phyloP scores from a whole-genome alignment of 257 asterid genomes.

The Solanum commersonii region DNA sequence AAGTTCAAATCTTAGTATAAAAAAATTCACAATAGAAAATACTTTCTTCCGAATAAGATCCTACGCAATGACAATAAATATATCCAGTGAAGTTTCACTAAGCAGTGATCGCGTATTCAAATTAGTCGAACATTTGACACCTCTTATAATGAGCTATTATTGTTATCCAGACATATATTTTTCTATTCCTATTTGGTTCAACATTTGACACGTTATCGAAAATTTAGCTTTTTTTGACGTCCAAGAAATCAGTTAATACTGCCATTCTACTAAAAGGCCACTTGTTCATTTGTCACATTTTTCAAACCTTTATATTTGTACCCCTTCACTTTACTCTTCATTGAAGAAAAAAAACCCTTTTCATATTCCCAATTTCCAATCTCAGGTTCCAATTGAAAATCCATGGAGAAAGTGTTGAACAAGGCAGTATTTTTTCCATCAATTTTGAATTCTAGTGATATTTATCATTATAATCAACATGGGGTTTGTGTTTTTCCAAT shows the following conservation, averaged over 20 bases:
- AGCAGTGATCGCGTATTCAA: background rate
- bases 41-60: too few relatives aligned
- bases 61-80: too few relatives aligned
- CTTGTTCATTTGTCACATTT: background rate
- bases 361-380: background rate
- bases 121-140: background rate
- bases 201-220: background rate
- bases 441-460: background rate
- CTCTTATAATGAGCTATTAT: background rate
- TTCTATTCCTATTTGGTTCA: background rate
- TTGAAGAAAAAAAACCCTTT: background rate
- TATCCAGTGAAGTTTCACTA: too few relatives aligned
- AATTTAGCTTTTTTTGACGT: background rate
- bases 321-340: background rate
- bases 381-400: background rate
- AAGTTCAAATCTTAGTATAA: fast-evolving
- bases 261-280: background rate
- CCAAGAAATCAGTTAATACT: background rate
- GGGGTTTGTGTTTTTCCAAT: background rate
- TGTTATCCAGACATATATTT: background rate
- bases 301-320: background rate
- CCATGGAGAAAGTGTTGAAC: background rate
- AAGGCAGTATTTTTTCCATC: background rate
- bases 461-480: background rate
- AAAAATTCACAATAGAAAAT: too few relatives aligned